These are phyloP conservation scores for Globisporangium camurandrum DNA, from an alignment of 352 stramenopile species.

Conservation along the genomic window DNA sequence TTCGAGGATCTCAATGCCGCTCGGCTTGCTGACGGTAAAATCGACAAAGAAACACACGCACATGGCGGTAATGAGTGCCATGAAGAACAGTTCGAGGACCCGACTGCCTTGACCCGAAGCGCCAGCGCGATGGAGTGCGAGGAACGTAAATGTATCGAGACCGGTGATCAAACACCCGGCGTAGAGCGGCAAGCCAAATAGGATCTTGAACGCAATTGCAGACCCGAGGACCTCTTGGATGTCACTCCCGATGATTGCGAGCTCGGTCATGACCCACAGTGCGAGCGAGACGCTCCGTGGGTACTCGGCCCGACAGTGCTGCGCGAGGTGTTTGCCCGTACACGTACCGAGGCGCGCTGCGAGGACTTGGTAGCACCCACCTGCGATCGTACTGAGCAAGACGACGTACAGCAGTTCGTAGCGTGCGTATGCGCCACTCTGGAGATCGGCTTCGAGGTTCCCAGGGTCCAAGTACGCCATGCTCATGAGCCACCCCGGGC, in stretches of 20 bases:
- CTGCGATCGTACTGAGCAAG: conserved; percentile 75
- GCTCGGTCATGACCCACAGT: conserved; percentile 82
- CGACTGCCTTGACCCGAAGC: conserved; percentile 3
- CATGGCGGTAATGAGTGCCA: conserved; percentile 85
- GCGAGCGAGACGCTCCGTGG: conserved; percentile 31
- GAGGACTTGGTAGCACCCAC: conserved; percentile 66
- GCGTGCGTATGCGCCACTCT: conserved; percentile 76
- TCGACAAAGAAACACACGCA: conserved; percentile 78
- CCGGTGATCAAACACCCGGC: conserved; percentile 57
- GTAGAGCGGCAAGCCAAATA: conserved; percentile 67
- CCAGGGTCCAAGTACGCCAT: conserved; percentile 90
- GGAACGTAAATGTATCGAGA: conserved; percentile 86
- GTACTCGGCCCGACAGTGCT: conserved; percentile 69
- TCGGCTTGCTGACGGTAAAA: conserved; percentile 38
- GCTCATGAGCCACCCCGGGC: conserved; percentile 57
- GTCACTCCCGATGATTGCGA: conserved; percentile 85
- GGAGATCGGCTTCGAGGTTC: conserved; percentile 90
- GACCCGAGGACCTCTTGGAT: conserved; percentile 79
- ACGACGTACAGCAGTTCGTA: conserved; percentile 64
- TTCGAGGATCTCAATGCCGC: conserved; percentile 55
- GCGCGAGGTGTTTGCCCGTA: conserved; percentile 76
- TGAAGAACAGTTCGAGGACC: conserved; percentile 80
- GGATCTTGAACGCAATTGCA: conserved; percentile 73
- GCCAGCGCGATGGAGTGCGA: conserved; percentile 72
- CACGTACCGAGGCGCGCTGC: conserved; percentile 81